Conservation (phyloP, 2,329 filamentous ascomycete species). For the Phialophora chinensis region DNA sequence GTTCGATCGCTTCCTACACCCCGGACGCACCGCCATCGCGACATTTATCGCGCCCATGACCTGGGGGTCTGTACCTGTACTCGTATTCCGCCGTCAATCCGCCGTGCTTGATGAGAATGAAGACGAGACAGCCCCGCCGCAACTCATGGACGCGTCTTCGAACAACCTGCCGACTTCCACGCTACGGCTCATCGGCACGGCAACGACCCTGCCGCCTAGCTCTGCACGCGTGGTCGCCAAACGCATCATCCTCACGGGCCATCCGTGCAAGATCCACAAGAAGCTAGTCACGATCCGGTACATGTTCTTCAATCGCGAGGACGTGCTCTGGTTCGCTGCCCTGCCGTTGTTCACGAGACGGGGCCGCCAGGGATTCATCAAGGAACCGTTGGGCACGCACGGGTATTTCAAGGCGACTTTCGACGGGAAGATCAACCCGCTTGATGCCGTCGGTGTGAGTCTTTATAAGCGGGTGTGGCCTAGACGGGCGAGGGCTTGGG, state of each 20-base stretch:
- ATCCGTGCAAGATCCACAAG: conserved; percentile 99
- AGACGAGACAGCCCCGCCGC: conserved; percentile 14
- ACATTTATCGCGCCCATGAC: conserved; percentile 88
- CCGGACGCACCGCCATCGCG: conserved; percentile 85
- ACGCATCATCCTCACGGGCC: conserved; percentile 89
- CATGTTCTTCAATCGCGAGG: conserved; percentile 99
- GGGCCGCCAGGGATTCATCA: conserved; percentile 87
- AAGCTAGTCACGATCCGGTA: conserved; percentile 95
- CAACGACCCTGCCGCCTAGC: conserved; percentile 81
- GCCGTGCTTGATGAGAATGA: background rate
- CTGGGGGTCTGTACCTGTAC: conserved; percentile 87
- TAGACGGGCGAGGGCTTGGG: conserved; percentile 59
- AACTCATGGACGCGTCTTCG: conserved; percentile 49
- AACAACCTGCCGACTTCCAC: conserved; percentile 51
- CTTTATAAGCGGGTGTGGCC: conserved; percentile 87
- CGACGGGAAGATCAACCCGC: conserved; percentile 92
- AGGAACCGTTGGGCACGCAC: conserved; percentile 92
- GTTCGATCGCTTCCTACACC: conserved; percentile 88
- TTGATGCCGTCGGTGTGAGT: conserved; percentile 91
- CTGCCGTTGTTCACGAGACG: conserved; percentile 92
- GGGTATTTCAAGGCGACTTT: conserved; percentile 99
- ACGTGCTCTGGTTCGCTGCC: conserved; percentile 97
- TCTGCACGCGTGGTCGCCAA: conserved; percentile 83
- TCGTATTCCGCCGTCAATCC: conserved; percentile 73
- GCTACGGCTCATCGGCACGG: conserved; percentile 80